Evolutionary conservation across 225 moss, liverwort and hornwort genomes (phyloP).

Genomic region (Pseudisothecium myosuroides): DNA sequence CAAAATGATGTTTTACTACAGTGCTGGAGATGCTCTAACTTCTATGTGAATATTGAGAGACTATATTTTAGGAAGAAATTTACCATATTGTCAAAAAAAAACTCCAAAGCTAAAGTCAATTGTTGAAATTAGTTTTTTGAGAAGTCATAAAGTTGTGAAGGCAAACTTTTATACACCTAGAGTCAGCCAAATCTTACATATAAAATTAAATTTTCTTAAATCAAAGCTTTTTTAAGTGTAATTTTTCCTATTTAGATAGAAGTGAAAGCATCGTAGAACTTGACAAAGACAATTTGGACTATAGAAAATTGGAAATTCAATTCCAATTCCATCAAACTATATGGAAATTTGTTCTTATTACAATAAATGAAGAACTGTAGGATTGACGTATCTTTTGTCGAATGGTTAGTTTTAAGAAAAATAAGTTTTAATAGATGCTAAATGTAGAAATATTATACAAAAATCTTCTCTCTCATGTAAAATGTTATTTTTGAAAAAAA

Average conservation of each 20-base stretch:
- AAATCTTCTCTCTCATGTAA: fast-evolving
- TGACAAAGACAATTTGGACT: fast-evolving
- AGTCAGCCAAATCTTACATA: fast-evolving
- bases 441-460: too few relatives aligned
- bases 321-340: not conserved
- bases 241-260: not conserved
- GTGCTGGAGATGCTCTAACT: fast-evolving
- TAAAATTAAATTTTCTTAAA: not conserved
- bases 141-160: not conserved
- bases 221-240: fast-evolving
- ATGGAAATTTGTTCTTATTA: too few relatives aligned
- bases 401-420: not conserved
- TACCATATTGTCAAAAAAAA: not conserved
- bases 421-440: fast-evolving
- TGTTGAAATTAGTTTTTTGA: not conserved
- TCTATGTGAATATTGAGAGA: not conserved
- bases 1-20: fast-evolving
- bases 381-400: not conserved
- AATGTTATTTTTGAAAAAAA: not conserved
- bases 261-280: not conserved
- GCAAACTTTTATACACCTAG: fast-evolving
- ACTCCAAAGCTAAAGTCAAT: fast-evolving
- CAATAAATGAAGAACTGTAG: fast-evolving
- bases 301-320: not conserved
- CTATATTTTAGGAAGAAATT: not conserved